Base-by-base conservation (phyloP, 148 eudicot species). In the Cornus kousa region DNA sequence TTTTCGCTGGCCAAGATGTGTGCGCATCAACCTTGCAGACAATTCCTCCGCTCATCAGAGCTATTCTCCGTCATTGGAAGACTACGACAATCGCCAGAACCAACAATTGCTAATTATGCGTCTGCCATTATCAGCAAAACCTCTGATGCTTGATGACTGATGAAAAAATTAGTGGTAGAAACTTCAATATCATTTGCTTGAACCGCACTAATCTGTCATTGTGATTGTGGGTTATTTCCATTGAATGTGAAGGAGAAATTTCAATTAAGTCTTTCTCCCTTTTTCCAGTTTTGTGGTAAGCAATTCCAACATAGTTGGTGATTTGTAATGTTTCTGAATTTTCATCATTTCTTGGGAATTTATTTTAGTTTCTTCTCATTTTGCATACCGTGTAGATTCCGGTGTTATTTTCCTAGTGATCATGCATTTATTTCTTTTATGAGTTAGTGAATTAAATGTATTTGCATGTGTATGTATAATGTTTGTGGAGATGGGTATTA, bases 1-100 rank as follows among this genome's bases (percentile, higher is more conserved):
- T 93, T 96, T 77, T 91, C 99, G 16, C 75, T 96, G 77, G 92
- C 88, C 19, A 96, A 93, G 85, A 96, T 96, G 99, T 93, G 95
- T 80, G 92, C 85, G 5, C 87, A 94, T 78, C 77, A 88, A 2
- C 89, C 90, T 16, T 96, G 99, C 81, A 84, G 95, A 77, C 92
- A 96, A 22, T 91, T 83, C 77, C 89, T 96, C 31, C 88, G 99
- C 64, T 84, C 95, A 2, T 96, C 97, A 0, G 93, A 93, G 76
- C 75, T 90, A 68, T 90, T 87, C 69, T 86, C 90, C 5, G 87
- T 90, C 32, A 80, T 96, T 69, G 90, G 85, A 74, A 87, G 83
- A 73, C 98, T 96, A 64, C 82, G 88, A 39, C 95, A 96, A 78
- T 96, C 99, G 55, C 94, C 90, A 11, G 99, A 92, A 69, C 40